Evolutionary conservation across 305 asterid species (phyloP), one percentile per base, ranked within the genome.

Genomic region (Ilex paraguariensis): DNA sequence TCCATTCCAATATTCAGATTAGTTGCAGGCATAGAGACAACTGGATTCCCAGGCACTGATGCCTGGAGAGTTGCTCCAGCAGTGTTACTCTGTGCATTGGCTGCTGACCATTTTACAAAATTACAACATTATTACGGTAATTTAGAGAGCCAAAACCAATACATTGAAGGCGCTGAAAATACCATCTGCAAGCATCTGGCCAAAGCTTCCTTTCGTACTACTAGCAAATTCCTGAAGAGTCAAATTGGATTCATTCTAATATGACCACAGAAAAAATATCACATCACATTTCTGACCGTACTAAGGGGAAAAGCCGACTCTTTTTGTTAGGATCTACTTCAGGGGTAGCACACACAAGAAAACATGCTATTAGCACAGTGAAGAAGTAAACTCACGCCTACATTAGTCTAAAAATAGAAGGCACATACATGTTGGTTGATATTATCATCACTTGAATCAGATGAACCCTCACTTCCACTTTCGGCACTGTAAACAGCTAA

Each of bases 171-270:
- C 33, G 15, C 60, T 50, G 39, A 70, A 64, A 63, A 50, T 77
- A 94, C 99, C 99, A 54, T 88, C 98, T 40, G 88, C 99, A 66
- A 93, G 96, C 99, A 93, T 93, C 83, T 81, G 96, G 57, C 86
- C 86, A 65, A 93, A 93, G 79, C 96, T 88, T 69, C 96, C 96
- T 76, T 82, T 91, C 86, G 82, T 94, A 45, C 79, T 54, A 39
- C 71, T 86, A 68, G 96, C 68, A 73, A 70, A 84, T 63, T 79
- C 96, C 97, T 88, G 65, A 60, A 66, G 72, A 57, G 56, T 55
- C 11, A 39, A 54, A 54, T n/a, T 54, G 30, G 2, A 54, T 54
- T 15, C n/a, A 11, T 54, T 17, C 5, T 54, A 4, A 54, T 28
- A 54, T 14, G n/a, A 54, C 11, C 6, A 54, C 13, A 17, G 5